These are phyloP conservation scores for Lactarius evosmus DNA, from an alignment of 768 basidiomycete species.

Conservation along the genomic window DNA sequence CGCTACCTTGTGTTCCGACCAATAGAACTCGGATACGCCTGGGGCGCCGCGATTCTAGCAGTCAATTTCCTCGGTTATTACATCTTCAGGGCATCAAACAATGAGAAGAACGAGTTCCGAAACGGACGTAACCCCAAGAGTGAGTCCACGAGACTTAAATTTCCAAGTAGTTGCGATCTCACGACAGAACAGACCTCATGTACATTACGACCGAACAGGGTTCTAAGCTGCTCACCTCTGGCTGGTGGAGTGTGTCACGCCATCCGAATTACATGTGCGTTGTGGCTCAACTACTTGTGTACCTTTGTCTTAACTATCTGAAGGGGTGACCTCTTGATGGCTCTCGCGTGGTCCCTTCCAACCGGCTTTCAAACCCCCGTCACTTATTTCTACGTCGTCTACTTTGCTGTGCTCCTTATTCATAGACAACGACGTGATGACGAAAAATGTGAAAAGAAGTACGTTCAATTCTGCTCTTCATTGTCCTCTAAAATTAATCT, in stretches of 20 bases:
- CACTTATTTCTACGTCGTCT: constrained; percentile 91
- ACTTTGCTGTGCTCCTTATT: constrained; percentile 85
- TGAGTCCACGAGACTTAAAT: constrained; percentile 32
- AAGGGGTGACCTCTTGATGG: constrained; percentile 87
- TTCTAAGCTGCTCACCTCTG: constrained; percentile 86
- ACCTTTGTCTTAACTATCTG: background rate
- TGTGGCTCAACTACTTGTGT: background rate
- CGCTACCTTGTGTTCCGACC: constrained; percentile 92
- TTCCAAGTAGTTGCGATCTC: background rate
- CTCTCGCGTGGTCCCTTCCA: constrained; percentile 88
- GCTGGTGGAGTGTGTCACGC: constrained; percentile 95
- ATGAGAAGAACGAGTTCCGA: constrained; percentile 94
- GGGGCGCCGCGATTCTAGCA: constrained; percentile 54
- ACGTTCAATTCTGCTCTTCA: constrained; percentile 7
- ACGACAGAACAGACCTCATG: constrained; percentile 53
- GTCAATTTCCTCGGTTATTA: constrained; percentile 77
- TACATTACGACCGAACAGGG: constrained; percentile 82
- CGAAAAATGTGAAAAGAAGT: constrained; percentile 79
- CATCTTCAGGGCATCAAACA: constrained; percentile 86
- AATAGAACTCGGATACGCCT: constrained; percentile 65
- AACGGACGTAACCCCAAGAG: constrained; percentile 94
- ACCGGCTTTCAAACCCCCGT: constrained; percentile 90
- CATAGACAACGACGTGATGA: constrained; percentile 92
- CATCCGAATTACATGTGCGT: constrained; percentile 89
- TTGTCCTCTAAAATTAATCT: background rate